Percentiles rank a stretch among this genome's conserved stretches.
Evolutionary conservation across 208 protist genomes (phyloP).

Genomic region (Leishmania amazonensis): DNA sequence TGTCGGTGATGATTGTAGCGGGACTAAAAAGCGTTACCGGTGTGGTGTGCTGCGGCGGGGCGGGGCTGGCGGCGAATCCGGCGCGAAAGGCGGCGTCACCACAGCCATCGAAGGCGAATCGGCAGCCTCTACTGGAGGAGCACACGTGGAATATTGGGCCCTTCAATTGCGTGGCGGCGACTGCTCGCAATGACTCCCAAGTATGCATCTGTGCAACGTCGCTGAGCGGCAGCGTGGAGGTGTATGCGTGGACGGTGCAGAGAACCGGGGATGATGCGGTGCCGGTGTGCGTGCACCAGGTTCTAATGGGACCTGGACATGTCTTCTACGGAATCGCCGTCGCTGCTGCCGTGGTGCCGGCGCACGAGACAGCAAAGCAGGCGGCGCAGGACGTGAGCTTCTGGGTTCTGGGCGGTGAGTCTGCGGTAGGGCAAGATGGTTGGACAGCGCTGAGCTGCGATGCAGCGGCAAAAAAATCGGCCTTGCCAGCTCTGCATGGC

Average conservation of each 20-base stretch:
- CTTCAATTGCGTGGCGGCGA: conserved; percentile 15
- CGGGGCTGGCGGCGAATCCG: neutral
- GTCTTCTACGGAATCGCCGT: conserved; percentile 21
- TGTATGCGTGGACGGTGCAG: conserved; percentile 22
- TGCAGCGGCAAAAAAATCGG: neutral
- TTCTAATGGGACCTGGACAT: conserved; percentile 15
- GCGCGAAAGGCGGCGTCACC: neutral
- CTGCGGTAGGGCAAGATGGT: neutral
- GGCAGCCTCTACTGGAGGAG: neutral
- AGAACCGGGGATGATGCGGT: neutral
- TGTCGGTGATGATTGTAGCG: conserved; percentile 17
- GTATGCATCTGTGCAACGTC: conserved; percentile 21
- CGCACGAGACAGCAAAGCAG: neutral
- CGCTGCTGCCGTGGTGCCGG: neutral
- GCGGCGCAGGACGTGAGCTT: conserved; percentile 7
- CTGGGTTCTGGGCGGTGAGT: conserved; percentile 21
- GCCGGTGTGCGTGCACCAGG: conserved; percentile 30
- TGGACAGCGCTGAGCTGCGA: neutral
- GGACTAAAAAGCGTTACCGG: conserved; percentile 9
- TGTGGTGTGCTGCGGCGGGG: conserved; percentile 1
- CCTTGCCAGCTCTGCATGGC: conserved; percentile 13
- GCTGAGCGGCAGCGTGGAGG: conserved; percentile 18
- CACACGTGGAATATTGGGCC: conserved; percentile 27
- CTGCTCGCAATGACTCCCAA: neutral
- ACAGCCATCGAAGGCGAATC: neutral